phyloP scores from a whole-genome alignment of 108 stramenopile species.

The Aurantiochytrium sp. region DNA sequence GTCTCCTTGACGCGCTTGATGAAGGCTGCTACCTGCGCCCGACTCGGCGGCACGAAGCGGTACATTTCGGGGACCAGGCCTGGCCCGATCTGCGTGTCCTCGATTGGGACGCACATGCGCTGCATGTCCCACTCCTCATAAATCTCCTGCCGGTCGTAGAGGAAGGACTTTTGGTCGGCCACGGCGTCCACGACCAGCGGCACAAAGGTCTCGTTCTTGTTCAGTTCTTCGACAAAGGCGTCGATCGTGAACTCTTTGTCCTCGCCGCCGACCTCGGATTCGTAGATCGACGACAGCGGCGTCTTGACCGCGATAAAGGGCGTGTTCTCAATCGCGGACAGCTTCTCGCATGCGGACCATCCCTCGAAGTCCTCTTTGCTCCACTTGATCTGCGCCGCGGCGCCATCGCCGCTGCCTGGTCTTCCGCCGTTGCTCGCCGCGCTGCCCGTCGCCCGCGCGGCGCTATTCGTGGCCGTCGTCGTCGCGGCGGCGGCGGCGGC shows the following conservation, averaged over 20 bases:
- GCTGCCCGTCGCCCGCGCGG: no score
- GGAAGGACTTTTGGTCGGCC: neutral
- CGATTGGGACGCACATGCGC: neutral
- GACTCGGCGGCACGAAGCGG: neutral
- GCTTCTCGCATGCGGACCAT: neutral
- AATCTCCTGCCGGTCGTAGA: neutral
- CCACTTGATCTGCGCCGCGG: neutral
- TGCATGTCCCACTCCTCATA: constrained; percentile 30
- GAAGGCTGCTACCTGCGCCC: neutral
- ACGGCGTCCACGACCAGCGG: neutral
- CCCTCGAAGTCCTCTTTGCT: neutral
- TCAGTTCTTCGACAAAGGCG: neutral
- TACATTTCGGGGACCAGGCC: neutral
- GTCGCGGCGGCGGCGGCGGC: no score
- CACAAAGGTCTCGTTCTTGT: neutral
- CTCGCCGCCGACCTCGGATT: neutral
- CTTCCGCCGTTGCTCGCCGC: no score
- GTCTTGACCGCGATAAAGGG: neutral
- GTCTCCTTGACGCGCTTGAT: neutral
- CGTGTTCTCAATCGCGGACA: neutral
- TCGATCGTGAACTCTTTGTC: neutral
- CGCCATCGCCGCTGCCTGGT: no score
- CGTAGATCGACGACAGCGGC: neutral
- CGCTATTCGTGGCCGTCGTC: no score
- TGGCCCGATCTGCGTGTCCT: neutral